Conservation (phyloP, 1,284 basidiomycete genomes). For the Apiotrichum gracile region DNA sequence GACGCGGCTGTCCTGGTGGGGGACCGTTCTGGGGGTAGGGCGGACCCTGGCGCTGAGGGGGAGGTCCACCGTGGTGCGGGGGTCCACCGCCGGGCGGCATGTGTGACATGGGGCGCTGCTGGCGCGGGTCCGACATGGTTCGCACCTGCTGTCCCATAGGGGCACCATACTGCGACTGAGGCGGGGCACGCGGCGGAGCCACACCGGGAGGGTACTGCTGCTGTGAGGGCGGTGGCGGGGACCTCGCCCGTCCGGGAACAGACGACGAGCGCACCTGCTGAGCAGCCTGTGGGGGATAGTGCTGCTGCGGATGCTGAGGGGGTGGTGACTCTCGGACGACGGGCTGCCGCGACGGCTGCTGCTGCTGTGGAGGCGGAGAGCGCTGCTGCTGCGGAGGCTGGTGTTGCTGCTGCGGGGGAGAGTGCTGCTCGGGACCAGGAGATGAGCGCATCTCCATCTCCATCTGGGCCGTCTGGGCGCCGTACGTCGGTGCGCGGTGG, state of each 20-base stretch:
- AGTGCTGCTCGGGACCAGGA: conserved; percentile 7
- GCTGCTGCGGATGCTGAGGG: conserved; percentile 4
- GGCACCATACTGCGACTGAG: neutral
- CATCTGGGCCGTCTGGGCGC: conserved; percentile 85
- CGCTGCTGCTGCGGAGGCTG: conserved; percentile 15
- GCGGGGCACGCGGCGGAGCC: conserved; percentile 8
- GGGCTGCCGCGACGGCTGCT: neutral
- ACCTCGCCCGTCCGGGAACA: conserved; percentile 9
- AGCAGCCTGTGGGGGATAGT: conserved; percentile 1
- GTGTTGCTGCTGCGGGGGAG: conserved; percentile 17
- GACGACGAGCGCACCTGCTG: conserved; percentile 11
- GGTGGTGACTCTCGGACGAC: neutral
- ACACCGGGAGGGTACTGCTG: conserved; percentile 13
- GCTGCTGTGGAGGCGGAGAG: neutral
- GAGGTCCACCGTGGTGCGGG: neutral
- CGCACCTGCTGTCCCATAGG: neutral
- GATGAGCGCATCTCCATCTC: conserved; percentile 59
- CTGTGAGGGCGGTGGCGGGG: conserved; percentile 14
- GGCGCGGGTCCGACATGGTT: too few relatives aligned
- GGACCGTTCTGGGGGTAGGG: conserved; percentile 3
- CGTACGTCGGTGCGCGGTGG: conserved; percentile 81
- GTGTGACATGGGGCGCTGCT: neutral
- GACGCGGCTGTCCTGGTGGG: neutral
- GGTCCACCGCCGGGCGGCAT: conserved; percentile 1
- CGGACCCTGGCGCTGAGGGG: conserved; percentile 2